Evolutionary conservation across 768 basidiomycete genomes (phyloP).

Genomic region (Trichaptum fuscoviolaceum): DNA sequence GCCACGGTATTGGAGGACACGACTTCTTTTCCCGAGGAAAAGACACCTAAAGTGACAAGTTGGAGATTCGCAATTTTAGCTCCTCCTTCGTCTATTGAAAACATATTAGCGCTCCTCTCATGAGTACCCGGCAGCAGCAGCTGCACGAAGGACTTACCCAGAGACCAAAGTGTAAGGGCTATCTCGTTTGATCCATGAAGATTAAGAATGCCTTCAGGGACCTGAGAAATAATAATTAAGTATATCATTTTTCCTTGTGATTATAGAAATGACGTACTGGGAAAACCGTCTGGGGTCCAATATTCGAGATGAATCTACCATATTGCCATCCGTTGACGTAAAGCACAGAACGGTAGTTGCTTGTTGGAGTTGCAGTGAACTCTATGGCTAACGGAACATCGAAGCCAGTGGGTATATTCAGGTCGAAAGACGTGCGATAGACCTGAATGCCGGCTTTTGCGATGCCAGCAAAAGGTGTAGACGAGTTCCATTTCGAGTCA

Average conservation of each 20-base stretch:
- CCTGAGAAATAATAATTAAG: conserved; percentile 13
- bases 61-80: background rate
- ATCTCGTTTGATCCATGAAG: conserved; percentile 21
- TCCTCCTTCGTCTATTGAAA: background rate
- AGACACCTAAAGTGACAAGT: background rate
- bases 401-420: conserved; percentile 17
- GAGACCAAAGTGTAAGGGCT: conserved; percentile 21
- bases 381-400: conserved; percentile 23
- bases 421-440: conserved; percentile 24
- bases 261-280: conserved; percentile 9
- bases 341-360: conserved; percentile 18
- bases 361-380: conserved; percentile 16
- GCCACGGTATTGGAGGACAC: background rate
- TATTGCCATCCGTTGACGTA: conserved; percentile 29
- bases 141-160: conserved; percentile 12
- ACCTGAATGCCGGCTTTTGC: conserved; percentile 19
- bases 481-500: conserved; percentile 8
- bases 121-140: background rate
- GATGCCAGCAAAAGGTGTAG: conserved; percentile 15
- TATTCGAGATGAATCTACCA: conserved; percentile 19
- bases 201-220: conserved; percentile 26
- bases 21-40: conserved; percentile 3
- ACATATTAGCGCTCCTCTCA: too few relatives aligned
- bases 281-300: conserved; percentile 17
- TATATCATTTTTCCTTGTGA: too few relatives aligned